phyloP scores from a whole-genome alignment of 768 basidiomycete species.

The Xerocomellus chrysenteron region DNA sequence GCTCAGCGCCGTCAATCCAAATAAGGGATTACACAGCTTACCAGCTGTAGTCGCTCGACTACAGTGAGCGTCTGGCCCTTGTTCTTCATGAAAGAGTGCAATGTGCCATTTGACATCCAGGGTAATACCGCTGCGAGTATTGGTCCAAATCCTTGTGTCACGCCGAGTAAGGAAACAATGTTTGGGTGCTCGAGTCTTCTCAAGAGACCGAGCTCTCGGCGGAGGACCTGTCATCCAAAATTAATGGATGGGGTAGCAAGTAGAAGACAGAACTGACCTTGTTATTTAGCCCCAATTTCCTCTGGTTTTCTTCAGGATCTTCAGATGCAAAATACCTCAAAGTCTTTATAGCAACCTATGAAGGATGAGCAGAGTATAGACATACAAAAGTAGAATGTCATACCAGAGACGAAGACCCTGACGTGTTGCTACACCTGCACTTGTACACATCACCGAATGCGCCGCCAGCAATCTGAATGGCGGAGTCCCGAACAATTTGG shows the following conservation, averaged over 20 bases:
- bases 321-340: background rate
- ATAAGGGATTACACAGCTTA: background rate
- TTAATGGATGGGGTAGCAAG: too few species aligned
- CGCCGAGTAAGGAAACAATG: too few species aligned
- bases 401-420: background rate
- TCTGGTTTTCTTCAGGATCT: background rate
- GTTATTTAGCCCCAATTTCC: background rate
- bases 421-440: background rate
- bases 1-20: background rate
- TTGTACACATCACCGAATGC: conserved; percentile 4
- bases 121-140: too few species aligned
- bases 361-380: background rate
- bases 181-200: too few species aligned
- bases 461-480: background rate
- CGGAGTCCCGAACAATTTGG: background rate
- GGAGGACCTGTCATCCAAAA: too few species aligned
- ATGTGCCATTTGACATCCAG: too few species aligned
- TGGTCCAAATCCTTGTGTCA: too few species aligned
- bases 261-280: background rate
- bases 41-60: background rate
- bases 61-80: background rate
- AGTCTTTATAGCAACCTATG: background rate
- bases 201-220: too few species aligned
- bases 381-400: too few species aligned
- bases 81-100: too few species aligned